Evolutionary conservation across 2,329 filamentous ascomycete genomes (phyloP).

Genomic region (Trichothecium sympodiale): DNA sequence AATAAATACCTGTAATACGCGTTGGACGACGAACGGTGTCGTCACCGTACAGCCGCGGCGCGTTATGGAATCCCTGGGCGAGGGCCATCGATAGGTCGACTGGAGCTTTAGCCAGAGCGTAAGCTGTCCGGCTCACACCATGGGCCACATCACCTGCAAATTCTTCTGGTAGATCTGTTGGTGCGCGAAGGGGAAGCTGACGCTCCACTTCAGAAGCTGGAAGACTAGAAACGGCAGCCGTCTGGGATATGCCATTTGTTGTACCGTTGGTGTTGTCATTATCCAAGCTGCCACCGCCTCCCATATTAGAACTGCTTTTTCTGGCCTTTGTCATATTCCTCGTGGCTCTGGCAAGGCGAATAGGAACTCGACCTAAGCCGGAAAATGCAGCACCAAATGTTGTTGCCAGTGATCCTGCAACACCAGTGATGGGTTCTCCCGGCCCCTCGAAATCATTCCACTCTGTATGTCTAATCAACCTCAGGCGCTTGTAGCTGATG

Average conservation of each 20-base stretch:
- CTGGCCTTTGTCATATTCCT: slow-evolving; percentile 41
- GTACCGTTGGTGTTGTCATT: slow-evolving; percentile 3
- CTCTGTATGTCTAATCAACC: slow-evolving; percentile 54
- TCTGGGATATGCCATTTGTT: background rate
- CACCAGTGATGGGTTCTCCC: slow-evolving; percentile 59
- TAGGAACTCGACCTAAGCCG: slow-evolving; percentile 55
- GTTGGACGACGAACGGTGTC: slow-evolving; percentile 53
- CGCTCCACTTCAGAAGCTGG: slow-evolving; percentile 3
- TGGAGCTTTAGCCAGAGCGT: slow-evolving; percentile 43
- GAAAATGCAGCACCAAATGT: slow-evolving; percentile 46
- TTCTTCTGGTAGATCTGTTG: slow-evolving; percentile 18
- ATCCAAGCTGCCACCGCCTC: slow-evolving; percentile 6
- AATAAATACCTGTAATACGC: slow-evolving; percentile 53
- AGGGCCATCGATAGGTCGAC: slow-evolving; percentile 50
- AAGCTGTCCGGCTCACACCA: slow-evolving; percentile 38
- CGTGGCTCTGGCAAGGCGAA: slow-evolving; percentile 46
- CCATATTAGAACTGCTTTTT: slow-evolving; percentile 23
- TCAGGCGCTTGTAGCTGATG: slow-evolving; percentile 51
- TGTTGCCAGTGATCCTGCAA: slow-evolving; percentile 48
- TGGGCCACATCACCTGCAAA: slow-evolving; percentile 39
- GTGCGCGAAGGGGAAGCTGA: slow-evolving; percentile 2
- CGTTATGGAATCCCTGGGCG: slow-evolving; percentile 61
- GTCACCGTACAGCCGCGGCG: slow-evolving; percentile 59
- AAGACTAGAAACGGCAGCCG: background rate
- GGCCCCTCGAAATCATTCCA: slow-evolving; percentile 73